A percentile compares a stretch with the other conserved stretches of the same genome.
Evolutionary conservation across 306 rosid species (phyloP).

Genomic region (Amphicarpaea edgeworthii): DNA sequence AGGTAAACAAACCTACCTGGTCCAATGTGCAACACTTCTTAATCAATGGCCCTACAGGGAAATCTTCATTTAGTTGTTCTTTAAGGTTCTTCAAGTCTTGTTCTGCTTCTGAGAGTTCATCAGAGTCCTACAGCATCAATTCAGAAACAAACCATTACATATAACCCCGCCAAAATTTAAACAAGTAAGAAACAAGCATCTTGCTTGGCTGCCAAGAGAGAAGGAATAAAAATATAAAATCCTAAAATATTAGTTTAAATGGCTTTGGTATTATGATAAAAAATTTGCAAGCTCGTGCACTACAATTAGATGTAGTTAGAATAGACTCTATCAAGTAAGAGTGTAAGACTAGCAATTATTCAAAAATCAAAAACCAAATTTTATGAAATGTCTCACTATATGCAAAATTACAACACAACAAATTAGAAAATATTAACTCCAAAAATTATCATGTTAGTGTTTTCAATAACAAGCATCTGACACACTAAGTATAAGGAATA

Average conservation of each 20-base stretch:
- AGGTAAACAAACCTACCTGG: slow-evolving; percentile 65
- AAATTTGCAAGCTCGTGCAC: slow-evolving; percentile 16
- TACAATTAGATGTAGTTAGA: neutral
- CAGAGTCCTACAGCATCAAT: slow-evolving; percentile 70
- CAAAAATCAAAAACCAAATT: slow-evolving; percentile 7
- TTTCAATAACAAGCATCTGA: neutral
- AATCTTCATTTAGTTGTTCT: slow-evolving; percentile 81
- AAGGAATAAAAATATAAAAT: slow-evolving; percentile 27
- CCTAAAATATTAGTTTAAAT: slow-evolving; percentile 17
- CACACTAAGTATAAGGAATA: slow-evolving; percentile 8
- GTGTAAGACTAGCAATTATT: slow-evolving; percentile 4
- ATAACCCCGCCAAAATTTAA: slow-evolving; percentile 25
- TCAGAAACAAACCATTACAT: slow-evolving; percentile 39
- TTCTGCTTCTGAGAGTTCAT: slow-evolving; percentile 79
- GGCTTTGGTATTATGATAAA: slow-evolving; percentile 15
- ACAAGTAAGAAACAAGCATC: slow-evolving; percentile 19
- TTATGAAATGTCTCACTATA: slow-evolving; percentile 6
- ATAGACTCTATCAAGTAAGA: neutral
- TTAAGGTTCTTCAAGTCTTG: slow-evolving; percentile 79
- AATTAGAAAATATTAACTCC: slow-evolving; percentile 11
- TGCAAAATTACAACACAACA: neutral
- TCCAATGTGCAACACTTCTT: slow-evolving; percentile 88
- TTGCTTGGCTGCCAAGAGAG: slow-evolving; percentile 36
- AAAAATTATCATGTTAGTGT: neutral
- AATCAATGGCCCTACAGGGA: slow-evolving; percentile 89